Conservation (phyloP, 371 early-diverging fungal genomes). For the Zopfochytrium polystomum region DNA sequence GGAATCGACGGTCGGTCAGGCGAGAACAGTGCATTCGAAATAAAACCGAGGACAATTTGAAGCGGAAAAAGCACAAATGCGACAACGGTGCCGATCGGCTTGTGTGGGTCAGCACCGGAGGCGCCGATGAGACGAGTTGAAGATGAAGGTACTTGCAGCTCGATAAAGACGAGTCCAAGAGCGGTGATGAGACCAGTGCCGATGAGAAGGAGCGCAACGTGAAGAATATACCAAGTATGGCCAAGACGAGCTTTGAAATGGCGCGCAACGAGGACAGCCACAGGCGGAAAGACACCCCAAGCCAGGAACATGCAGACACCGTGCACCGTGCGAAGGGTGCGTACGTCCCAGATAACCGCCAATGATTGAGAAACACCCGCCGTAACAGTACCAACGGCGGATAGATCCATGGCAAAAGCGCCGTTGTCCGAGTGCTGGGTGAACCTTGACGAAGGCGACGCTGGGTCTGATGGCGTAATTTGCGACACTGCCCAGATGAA, state of each 20-base stretch:
- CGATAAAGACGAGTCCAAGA: constrained; percentile 18
- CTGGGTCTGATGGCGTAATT: background rate
- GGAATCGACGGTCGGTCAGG: constrained; percentile 28
- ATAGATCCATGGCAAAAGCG: no score
- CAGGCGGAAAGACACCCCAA: constrained; percentile 29
- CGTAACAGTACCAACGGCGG: no score
- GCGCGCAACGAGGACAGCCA: constrained; percentile 35
- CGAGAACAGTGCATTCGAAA: constrained; percentile 28
- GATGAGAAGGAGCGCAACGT: constrained; percentile 21
- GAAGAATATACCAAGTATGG: constrained; percentile 30
- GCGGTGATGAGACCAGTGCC: constrained; percentile 17
- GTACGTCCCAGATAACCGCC: no score
- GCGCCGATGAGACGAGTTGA: constrained; percentile 1
- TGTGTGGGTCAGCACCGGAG: constrained; percentile 10
- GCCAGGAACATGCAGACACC: constrained; percentile 36
- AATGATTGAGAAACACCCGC: no score
- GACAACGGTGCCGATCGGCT: constrained; percentile 16
- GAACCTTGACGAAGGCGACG: no score
- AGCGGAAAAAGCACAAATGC: constrained; percentile 20
- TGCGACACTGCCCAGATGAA: constrained; percentile 11
- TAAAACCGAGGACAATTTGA: constrained; percentile 34
- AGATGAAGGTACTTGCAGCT: constrained; percentile 5
- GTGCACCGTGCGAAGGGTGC: constrained; percentile 26
- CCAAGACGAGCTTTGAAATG: constrained; percentile 34
- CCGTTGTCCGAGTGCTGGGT: no score